Base-by-base conservation (phyloP, 192 early-diverging fungal species). In the Rhizophagus clarus region DNA sequence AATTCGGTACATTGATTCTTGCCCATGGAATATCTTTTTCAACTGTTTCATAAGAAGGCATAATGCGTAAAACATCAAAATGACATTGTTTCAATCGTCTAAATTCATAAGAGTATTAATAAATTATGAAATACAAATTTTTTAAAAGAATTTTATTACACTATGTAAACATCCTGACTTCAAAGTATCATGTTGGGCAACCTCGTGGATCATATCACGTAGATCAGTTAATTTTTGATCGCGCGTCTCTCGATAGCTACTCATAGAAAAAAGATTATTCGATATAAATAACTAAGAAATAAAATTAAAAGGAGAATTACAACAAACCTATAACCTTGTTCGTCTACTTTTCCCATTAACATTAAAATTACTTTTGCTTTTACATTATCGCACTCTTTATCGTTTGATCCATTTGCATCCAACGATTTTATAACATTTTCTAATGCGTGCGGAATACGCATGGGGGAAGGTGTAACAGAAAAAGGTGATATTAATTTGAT, bases 41-140 rank as follows among this genome's bases (percentile, higher is more conserved):
- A n/a, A 79, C 32, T 68, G 14, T 7, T 56, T 67, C 67, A 47
- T 37, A 67, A 37, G 77, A 42, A 28, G 77, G 68, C 1, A 79
- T 17, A 12, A 71, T 68, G 34, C 77, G 77, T 79, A 79, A 61
- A 71, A 79, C 71, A 61, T 79, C 77, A 79, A 79, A 79, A 79
- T 79, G 77, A 61, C 51, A 79, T 2, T 68, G 77, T 51, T 61
- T 40, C 11, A 71, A 7, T 22, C 9, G n/a, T 17, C 68, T 79
- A 61, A 51, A n/a, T 66, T 45, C 26, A 45, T 28, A 74, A 24
- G 22, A 29, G n/a, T 24, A 29, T 20, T n/a, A 70, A 70, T 24
- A 17, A 20, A 5, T 31, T 17, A 31, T 15, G 12, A 67, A 67
- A 4, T 20, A 6, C 2, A 32, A 15, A 26, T 11, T 29, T 26